Conservation (phyloP, 1,139 yeast species). For the Taphrina betulina region DNA sequence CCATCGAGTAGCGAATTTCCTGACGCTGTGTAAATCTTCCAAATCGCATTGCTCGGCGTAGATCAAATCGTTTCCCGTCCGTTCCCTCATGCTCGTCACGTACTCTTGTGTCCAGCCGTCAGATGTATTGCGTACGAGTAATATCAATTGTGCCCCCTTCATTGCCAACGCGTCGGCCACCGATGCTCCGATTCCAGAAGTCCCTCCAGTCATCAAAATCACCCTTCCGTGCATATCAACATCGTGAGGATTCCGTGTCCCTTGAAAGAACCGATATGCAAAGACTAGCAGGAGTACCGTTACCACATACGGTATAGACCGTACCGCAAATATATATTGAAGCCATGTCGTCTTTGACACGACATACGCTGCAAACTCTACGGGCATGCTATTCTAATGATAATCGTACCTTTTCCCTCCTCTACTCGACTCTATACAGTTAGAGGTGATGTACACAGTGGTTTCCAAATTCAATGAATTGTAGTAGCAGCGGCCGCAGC, state of each 20-base stretch:
- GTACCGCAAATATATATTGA: neutral
- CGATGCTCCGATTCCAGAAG: slow-evolving; percentile 83
- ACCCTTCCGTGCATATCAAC: slow-evolving; percentile 90
- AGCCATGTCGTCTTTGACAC: slow-evolving; percentile 17
- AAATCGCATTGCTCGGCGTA: slow-evolving; percentile 89
- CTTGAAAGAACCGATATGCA: slow-evolving; percentile 18
- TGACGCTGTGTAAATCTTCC: slow-evolving; percentile 67
- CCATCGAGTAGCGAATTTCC: slow-evolving; percentile 93
- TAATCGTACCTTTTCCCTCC: no score
- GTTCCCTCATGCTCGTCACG: slow-evolving; percentile 70
- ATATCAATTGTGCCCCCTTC: slow-evolving; percentile 81
- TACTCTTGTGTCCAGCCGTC: slow-evolving; percentile 80
- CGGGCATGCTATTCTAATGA: slow-evolving; percentile 26
- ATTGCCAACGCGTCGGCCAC: slow-evolving; percentile 70
- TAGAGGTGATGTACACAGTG: no score
- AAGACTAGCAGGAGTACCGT: neutral
- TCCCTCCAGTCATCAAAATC: slow-evolving; percentile 80
- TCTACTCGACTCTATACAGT: no score
- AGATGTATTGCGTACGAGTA: slow-evolving; percentile 60
- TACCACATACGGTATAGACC: neutral
- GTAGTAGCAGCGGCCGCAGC: no score
- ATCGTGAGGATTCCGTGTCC: slow-evolving; percentile 70
- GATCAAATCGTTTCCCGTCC: slow-evolving; percentile 67
- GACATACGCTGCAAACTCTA: slow-evolving; percentile 24
- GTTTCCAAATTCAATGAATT: no score